phyloP scores from a whole-genome alignment of 2,329 filamentous ascomycete species.

The Dendryphion nanum region DNA sequence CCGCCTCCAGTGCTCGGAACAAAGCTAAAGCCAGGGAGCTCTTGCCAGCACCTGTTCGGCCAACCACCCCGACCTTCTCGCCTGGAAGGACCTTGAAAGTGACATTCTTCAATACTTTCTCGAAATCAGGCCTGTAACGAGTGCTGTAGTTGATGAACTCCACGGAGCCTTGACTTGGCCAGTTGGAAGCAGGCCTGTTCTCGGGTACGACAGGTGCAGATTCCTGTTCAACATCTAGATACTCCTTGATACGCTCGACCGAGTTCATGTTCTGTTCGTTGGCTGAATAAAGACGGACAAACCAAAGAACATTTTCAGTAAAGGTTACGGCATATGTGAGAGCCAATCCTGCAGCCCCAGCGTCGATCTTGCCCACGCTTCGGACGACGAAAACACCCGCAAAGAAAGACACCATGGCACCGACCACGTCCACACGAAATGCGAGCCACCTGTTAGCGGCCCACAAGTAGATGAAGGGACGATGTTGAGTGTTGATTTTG shows the following conservation, averaged over 20 bases:
- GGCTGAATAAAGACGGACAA: slow-evolving; percentile 87
- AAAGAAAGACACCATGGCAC: slow-evolving; percentile 90
- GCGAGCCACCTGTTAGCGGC: slow-evolving; percentile 95
- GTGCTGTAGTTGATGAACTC: slow-evolving; percentile 90
- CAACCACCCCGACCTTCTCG: slow-evolving; percentile 95
- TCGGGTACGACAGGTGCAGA: slow-evolving; percentile 75
- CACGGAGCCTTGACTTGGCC: slow-evolving; percentile 82
- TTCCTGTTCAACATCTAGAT: slow-evolving; percentile 94
- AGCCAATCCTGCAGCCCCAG: slow-evolving; percentile 89
- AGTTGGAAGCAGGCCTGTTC: slow-evolving; percentile 72
- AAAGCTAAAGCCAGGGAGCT: slow-evolving; percentile 90
- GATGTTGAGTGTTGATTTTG: slow-evolving; percentile 85
- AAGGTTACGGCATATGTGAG: slow-evolving; percentile 96
- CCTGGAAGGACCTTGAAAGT: slow-evolving; percentile 81
- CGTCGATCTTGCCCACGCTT: slow-evolving; percentile 78
- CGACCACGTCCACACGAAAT: slow-evolving; percentile 85
- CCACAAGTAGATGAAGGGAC: slow-evolving; percentile 96
- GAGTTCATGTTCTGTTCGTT: slow-evolving; percentile 99
- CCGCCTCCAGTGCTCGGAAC: slow-evolving; percentile 90
- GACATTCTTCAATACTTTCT: slow-evolving; percentile 78
- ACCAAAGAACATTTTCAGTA: slow-evolving; percentile 94
- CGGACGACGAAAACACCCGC: slow-evolving; percentile 87
- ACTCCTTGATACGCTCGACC: slow-evolving; percentile 95
- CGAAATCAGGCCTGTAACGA: slow-evolving; percentile 81
- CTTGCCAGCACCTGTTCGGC: slow-evolving; percentile 93